Evolutionary conservation across 768 basidiomycete species (phyloP).

Genomic region (Boletellus sp.): DNA sequence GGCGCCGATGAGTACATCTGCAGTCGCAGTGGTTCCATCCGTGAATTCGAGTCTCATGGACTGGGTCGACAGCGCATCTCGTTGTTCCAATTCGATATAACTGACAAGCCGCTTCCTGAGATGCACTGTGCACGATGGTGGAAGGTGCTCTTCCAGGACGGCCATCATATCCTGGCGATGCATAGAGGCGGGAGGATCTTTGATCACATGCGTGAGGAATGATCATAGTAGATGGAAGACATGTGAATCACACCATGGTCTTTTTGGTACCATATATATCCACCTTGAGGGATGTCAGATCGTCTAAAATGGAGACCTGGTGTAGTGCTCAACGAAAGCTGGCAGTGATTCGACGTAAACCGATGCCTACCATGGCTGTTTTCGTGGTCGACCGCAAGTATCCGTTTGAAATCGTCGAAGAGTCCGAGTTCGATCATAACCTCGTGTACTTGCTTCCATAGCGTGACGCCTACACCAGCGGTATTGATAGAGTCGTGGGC

Average conservation of each 20-base stretch:
- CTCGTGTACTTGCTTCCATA: slow-evolving; percentile 46
- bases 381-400: slow-evolving; percentile 11
- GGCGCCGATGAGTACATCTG: slow-evolving; percentile 45
- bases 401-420: slow-evolving; percentile 29
- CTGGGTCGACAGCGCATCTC: slow-evolving; percentile 26
- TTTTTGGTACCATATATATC: slow-evolving; percentile 28
- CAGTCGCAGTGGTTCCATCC: slow-evolving; percentile 19
- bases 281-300: slow-evolving; percentile 32
- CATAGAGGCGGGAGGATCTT: slow-evolving; percentile 11
- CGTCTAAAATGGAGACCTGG: slow-evolving; percentile 6
- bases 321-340: background rate
- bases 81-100: slow-evolving; percentile 9
- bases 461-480: slow-evolving; percentile 41
- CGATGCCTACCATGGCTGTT: slow-evolving; percentile 11
- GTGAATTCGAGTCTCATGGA: slow-evolving; percentile 10
- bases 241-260: background rate
- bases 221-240: too few relatives aligned
- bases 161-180: slow-evolving; percentile 24
- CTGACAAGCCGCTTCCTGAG: slow-evolving; percentile 16
- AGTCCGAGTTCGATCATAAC: slow-evolving; percentile 44
- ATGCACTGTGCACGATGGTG: slow-evolving; percentile 17
- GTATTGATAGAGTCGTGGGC: slow-evolving; percentile 38
- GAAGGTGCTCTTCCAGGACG: slow-evolving; percentile 17
- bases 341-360: background rate
- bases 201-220: background rate